Base-by-base conservation (phyloP, 1,284 basidiomycete genomes). In the Erythrobasidium hasegawianum region DNA sequence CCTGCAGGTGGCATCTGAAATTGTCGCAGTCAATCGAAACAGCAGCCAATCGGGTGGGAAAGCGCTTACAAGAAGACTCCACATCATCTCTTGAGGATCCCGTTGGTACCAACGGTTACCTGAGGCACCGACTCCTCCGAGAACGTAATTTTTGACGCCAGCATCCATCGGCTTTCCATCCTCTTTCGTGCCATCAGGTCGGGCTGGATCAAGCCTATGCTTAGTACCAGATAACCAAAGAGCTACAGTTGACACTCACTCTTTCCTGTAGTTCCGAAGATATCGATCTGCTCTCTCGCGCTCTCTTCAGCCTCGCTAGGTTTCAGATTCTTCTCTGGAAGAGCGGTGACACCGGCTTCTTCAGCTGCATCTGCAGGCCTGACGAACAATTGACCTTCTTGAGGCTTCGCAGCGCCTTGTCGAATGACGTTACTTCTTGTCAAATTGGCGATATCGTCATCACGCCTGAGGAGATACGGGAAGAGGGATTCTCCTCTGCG, bases 401-500 rank as follows among this genome's bases (percentile, higher is more conserved):
- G 43, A 18, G 43, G 43, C 43, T 47, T 47, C 8, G 43, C 43
- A 7, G 43, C 43, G 14, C 43, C 43, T 24, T n/a, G 43, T 5
- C 43, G 43, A 47, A 47, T 24, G 43, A 47, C 43, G 8, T n/a
- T 24, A 16, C 43, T 47, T 47, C 43, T n/a, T 18, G 43, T 24
- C n/a, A 24, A 8, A 47, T 4, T 24, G 7, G 22, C 22, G 14
- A 47, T 47, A 24, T 47, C 43, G 50, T 53, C 50, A 16, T 22
- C 22, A 7, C 50, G 50, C 16, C 16, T 29, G 50, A 65, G 26
- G 14, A 65, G 56, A 26, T 65, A 58, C 2, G 62, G 62, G 20
- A 57, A 40, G 13, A 65, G 56, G 29, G n/a, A 27, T 20, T 53
- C 24, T 18, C 62, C 50, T 14, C 50, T 26, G 9, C 16, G 38